Percentiles rank a stretch among this genome's conserved stretches.
Conservation (phyloP, 495 filamentous ascomycete species). For the Podospora sp. region DNA sequence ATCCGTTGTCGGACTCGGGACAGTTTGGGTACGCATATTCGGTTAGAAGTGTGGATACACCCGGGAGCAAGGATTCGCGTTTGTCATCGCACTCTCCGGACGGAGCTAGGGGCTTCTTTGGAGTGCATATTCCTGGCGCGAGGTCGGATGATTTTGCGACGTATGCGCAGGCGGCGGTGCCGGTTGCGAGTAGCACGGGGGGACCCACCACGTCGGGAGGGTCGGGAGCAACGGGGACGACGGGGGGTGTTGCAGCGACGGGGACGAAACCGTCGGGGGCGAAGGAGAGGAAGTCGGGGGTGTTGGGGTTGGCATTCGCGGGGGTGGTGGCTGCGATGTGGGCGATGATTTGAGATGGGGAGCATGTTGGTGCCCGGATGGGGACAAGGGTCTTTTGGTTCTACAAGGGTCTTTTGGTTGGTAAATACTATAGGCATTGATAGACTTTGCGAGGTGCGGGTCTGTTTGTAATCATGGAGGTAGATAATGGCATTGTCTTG, state of each 20-base stretch:
- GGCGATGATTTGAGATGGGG: not conserved
- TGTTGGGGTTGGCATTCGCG: not conserved
- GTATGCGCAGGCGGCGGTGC: not conserved
- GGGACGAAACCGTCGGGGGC: not conserved
- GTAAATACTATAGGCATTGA: not conserved
- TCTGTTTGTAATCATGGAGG: not conserved
- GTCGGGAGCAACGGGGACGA: not conserved
- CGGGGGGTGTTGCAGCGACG: not conserved
- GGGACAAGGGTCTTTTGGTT: not conserved
- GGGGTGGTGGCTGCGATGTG: not conserved
- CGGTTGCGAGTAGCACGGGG: not conserved
- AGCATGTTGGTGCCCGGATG: not conserved
- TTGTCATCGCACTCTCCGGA: not conserved
- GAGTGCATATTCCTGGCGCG: not conserved
- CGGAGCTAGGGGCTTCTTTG: not conserved
- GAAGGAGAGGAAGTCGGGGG: not conserved
- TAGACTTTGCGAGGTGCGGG: not conserved
- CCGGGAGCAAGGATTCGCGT: not conserved
- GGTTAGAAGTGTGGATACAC: not conserved
- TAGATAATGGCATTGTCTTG: not conserved
- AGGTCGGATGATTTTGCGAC: not conserved
- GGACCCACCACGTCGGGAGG: too few relatives aligned
- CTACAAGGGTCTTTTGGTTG: not conserved
- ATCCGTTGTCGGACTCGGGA: not conserved
- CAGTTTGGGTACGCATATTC: not conserved